Base-by-base conservation (phyloP, 2,329 filamentous ascomycete genomes). In the Ilyonectria destructans region DNA sequence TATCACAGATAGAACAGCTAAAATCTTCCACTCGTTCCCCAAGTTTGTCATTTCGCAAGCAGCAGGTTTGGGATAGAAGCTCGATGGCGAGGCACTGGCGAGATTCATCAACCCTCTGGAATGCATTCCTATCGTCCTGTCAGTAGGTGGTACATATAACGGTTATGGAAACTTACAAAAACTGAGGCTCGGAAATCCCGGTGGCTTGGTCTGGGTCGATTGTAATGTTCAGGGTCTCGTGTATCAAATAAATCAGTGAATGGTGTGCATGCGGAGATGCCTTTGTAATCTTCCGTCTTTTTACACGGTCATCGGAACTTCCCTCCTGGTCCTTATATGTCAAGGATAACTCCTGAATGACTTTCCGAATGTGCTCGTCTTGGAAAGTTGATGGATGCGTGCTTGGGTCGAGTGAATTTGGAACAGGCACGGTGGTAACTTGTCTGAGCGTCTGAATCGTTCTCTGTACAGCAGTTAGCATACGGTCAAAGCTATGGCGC, bases 81-180 rank as follows among this genome's bases (percentile, higher is more conserved):
- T 88, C 82, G 46, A 93, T 80, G 9, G 85, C 80, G 37, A 83
- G 82, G 71, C 86, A 89, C 74, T 88, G 86, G 26, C 85, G 81
- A 8, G 80, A 67, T 66, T 90, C 86, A 17, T 83, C 72, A 5
- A 89, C 78, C 15, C 79, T 75, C 13, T 82, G 73, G 74, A 90
- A 90, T 23, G 76, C 72, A 26, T 75, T 71, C 40, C 82, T 85
- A 55, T 49, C 19, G 2, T 17, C 17, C 6, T 15, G 57, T 80
- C 43, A 80, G 75, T n/a, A 49, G 23, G 29, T 7, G 4, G 49
- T n/a, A 21, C 21, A 17, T 51, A 37, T 13, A 56, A 31, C 43
- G 37, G 15, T 33, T 19, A 19, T 29, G 45, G 55, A 13, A 40
- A 84, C 87, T 78, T 81, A 91, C 89, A 83, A 75, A 40, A 87